Evolutionary conservation across 768 basidiomycete species (phyloP), one percentile per base, ranked within the genome.

Genomic region (Leccinum broughii): DNA sequence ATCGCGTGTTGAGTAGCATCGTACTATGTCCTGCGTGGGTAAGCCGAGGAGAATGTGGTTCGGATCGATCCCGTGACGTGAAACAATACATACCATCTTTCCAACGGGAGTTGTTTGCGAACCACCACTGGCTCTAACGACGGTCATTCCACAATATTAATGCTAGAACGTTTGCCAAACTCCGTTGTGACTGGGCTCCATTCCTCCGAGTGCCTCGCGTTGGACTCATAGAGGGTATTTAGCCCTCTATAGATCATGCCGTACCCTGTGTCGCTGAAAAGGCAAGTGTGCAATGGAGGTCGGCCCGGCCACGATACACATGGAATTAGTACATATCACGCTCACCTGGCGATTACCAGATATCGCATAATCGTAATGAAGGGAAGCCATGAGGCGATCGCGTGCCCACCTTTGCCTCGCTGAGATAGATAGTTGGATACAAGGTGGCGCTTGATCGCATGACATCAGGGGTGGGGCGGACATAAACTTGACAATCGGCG

Each of bases 301-400:
- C 26, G 14, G 30, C 32, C 20, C 51, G 30, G 44, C 20, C 51
- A 44, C 34, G 56, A 48, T 52, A 52, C 44, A 46, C 44, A 20
- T 4, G 44, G 55, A 58, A 41, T 55, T 26, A 13, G 50, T 39
- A 32, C 39, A 64, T 50, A 51, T 56, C 59, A 56, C 39, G 54
- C 37, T n/a, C 65, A 55, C 39, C 49, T 58, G 49, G 57, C 68
- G 60, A 30, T 54, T 62, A 5, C 64, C 55, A 52, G 58, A 72
- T 57, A 30, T 54, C 57, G 3, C 56, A 55, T 64, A 65, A 58
- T 46, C 24, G 6, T 22, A 50, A 26, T 28, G 37, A 28, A 53
- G 14, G 32, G 2, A 28, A n/a, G 32, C 48, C 74, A 72, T 64
- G 74, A 72, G 74, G 74, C 9, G 44, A 28, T 62, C 67, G 67